These are phyloP conservation scores for Ophidiomyces ophidiicola DNA, from an alignment of 2,329 filamentous ascomycete genomes.

Conservation along the genomic window DNA sequence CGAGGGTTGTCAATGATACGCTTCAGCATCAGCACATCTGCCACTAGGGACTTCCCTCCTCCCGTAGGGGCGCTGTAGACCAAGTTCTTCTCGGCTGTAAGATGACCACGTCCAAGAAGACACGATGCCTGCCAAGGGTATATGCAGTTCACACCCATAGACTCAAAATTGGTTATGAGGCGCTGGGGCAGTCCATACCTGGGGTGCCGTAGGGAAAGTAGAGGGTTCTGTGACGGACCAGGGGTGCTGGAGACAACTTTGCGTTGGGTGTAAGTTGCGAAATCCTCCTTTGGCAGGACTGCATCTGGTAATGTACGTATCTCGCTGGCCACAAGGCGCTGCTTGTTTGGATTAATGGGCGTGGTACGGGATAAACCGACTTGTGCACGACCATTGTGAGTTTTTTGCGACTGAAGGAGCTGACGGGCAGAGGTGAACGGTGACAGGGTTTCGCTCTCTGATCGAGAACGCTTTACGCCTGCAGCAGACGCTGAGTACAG, in stretches of 20 bases:
- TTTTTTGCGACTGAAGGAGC: constrained; percentile 1
- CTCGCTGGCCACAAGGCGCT: constrained; percentile 32
- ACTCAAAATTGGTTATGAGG: constrained; percentile 52
- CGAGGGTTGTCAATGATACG: constrained; percentile 51
- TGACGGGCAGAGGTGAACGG: constrained; percentile 11
- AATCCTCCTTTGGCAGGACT: constrained; percentile 13
- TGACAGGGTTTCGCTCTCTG: constrained; percentile 5
- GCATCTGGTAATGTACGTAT: constrained; percentile 22
- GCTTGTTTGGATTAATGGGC: constrained; percentile 6
- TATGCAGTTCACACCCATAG: constrained; percentile 57
- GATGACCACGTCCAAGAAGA: constrained; percentile 53
- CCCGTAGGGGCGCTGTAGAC: constrained; percentile 72
- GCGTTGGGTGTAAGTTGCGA: constrained; percentile 48
- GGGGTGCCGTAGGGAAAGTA: constrained; percentile 50
- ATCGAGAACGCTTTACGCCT: constrained; percentile 10
- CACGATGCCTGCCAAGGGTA: constrained; percentile 73
- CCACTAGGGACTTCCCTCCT: constrained; percentile 65
- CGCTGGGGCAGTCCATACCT: constrained; percentile 50
- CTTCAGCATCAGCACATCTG: constrained; percentile 60
- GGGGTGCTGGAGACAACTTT: constrained; percentile 23
- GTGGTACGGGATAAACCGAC: constrained; percentile 1
- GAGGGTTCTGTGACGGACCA: constrained; percentile 29
- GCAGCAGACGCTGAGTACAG: not conserved
- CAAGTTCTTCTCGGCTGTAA: constrained; percentile 54
- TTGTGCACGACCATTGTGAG: not conserved